Evolutionary conservation across 169 alveolate genomes (phyloP), one percentile per base, ranked within the genome.

Genomic region (Babesia microti): DNA sequence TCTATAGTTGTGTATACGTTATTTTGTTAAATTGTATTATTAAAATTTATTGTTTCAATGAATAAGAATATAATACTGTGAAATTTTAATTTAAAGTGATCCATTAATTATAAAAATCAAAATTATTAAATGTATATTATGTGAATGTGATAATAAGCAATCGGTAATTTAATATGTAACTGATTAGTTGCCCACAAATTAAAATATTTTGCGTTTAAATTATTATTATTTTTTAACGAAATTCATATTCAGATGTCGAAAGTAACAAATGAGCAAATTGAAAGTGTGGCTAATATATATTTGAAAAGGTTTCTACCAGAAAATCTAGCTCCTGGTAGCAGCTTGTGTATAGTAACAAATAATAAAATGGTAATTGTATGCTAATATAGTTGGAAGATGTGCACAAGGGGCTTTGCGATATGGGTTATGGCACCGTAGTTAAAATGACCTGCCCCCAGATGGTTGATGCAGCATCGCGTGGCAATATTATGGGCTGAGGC

Each of bases 301-400:
- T 39, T 63, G 47, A 35, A 18, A 27, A 12, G 33, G 0, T 51
- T 53, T 15, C 30, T 42, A 39, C 17, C 24, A 19, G 51, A 35
- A 28, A 27, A 24, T 6, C n/a, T n/a, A n/a, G 63, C 47, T 12
- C 35, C 52, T 28, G 26, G 36, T 19, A 27, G 44, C 28, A 39
- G 36, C 9, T 7, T 53, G 28, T 28, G 50, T 28, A 35, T 47
- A 24, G 59, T 63, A n/a, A 34, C 75, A 19, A 43, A 21, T 34
- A 32, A 24, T 14, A 34, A 34, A 28, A 27, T 18, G 15, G 59
- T 49, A 42, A 49, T 50, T 21, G 6, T 22, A 21, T n/a, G 12
- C 32, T 21, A 41, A 18, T 19, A 17, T 46, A 63, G 46, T 52
- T 50, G 15, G 40, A 29, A 12, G 51, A 32, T 11, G 11, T 53